Conservation (phyloP, 2,329 filamentous ascomycete species). For the Dendryphion nanum region DNA sequence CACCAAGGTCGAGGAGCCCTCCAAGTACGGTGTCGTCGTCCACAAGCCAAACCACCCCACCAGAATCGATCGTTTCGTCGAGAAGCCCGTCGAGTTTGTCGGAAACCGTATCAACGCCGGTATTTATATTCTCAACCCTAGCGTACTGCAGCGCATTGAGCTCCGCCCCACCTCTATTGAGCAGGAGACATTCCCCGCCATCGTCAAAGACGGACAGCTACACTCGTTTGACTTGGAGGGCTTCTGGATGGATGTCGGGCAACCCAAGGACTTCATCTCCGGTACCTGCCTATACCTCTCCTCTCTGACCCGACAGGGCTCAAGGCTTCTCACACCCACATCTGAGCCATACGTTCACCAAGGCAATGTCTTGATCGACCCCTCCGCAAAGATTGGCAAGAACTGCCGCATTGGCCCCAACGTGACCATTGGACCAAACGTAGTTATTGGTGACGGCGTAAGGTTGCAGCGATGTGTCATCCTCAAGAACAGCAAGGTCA, state of each 20-base stretch:
- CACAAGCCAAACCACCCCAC: conserved; percentile 91
- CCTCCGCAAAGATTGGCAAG: conserved; percentile 92
- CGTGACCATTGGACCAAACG: conserved; percentile 90
- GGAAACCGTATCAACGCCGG: conserved; percentile 98
- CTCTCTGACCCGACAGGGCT: conserved; percentile 84
- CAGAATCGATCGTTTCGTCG: conserved; percentile 96
- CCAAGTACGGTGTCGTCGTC: conserved; percentile 97
- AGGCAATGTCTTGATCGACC: conserved; percentile 94
- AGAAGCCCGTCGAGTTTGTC: conserved; percentile 98
- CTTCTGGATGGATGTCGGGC: conserved; percentile 99
- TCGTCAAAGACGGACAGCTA: conserved; percentile 83
- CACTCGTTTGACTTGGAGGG: conserved; percentile 96
- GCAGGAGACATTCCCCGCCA: conserved; percentile 96
- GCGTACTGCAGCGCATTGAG: conserved; percentile 86
- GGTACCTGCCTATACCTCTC: conserved; percentile 96
- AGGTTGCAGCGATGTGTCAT: conserved; percentile 91
- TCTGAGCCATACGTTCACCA: conserved; percentile 81
- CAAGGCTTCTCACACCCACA: conserved; percentile 74
- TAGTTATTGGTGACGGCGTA: conserved; percentile 90
- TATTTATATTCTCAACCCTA: conserved; percentile 96
- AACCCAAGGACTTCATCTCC: conserved; percentile 96
- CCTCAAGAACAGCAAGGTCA: conserved; percentile 85
- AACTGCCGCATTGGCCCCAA: conserved; percentile 98
- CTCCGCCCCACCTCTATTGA: conserved; percentile 96
- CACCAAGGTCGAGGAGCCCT: conserved; percentile 98